Conservation (phyloP, 768 basidiomycete species). For the Xerocomus potaroensis region DNA sequence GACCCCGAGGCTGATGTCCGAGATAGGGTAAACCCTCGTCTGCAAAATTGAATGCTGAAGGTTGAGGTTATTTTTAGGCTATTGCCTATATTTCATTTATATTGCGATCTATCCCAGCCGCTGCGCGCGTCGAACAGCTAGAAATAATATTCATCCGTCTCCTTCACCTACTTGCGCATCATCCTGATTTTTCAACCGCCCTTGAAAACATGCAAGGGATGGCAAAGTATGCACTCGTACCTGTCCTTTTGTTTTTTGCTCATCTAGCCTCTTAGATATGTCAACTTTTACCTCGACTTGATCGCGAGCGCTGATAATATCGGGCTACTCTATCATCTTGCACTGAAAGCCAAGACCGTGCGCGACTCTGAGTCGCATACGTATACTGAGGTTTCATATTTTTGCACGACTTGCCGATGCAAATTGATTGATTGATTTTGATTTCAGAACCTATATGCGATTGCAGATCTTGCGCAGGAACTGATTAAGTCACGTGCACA, state of each 20-base stretch:
- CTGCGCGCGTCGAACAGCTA: slow-evolving; percentile 56
- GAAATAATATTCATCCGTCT: slow-evolving; percentile 85
- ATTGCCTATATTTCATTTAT: slow-evolving; percentile 50
- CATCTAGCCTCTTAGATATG: slow-evolving; percentile 52
- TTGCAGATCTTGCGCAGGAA: slow-evolving; percentile 87
- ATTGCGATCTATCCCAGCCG: slow-evolving; percentile 47
- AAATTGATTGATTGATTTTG: background rate
- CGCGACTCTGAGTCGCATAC: slow-evolving; percentile 68
- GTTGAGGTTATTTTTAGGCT: slow-evolving; percentile 38
- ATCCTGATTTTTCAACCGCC: slow-evolving; percentile 79
- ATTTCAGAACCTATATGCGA: slow-evolving; percentile 75
- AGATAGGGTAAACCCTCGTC: slow-evolving; percentile 43
- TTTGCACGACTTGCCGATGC: background rate
- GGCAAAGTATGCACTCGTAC: slow-evolving; percentile 58
- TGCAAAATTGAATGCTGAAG: background rate
- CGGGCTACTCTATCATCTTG: slow-evolving; percentile 76
- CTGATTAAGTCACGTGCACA: slow-evolving; percentile 69
- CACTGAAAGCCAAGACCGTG: slow-evolving; percentile 81
- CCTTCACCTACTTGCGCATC: slow-evolving; percentile 85
- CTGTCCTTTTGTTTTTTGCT: background rate
- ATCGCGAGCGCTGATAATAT: slow-evolving; percentile 79
- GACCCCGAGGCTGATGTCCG: slow-evolving; percentile 87
- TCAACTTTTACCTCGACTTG: slow-evolving; percentile 82
- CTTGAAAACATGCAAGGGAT: slow-evolving; percentile 72
- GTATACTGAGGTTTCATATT: slow-evolving; percentile 57